Percentiles rank a stretch among this genome's conserved stretches.
phyloP scores from a whole-genome alignment of 2,329 filamentous ascomycete genomes.

The Exophiala viscosa region DNA sequence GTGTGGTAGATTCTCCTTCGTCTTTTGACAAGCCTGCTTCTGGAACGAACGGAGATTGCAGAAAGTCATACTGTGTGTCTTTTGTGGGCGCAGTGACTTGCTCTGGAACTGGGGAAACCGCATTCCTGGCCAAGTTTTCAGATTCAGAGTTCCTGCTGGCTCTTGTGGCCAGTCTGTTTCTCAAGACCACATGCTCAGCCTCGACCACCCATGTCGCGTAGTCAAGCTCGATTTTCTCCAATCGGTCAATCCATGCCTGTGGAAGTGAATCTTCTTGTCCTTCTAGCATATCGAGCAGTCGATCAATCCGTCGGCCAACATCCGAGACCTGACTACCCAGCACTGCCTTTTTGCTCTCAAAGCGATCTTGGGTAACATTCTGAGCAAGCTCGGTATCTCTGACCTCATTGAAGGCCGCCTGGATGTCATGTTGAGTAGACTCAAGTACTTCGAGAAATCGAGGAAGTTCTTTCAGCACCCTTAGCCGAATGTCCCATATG shows the following conservation, averaged over 20 bases:
- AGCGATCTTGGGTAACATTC: conserved; percentile 34
- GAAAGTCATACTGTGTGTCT: conserved; percentile 6
- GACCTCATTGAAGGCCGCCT: conserved; percentile 34
- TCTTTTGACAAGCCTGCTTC: not conserved
- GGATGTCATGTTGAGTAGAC: conserved; percentile 34
- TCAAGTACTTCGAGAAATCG: conserved; percentile 62
- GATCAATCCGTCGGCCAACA: conserved; percentile 71
- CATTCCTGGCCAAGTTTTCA: conserved; percentile 19
- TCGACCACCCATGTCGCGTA: conserved; percentile 78
- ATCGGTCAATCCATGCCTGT: conserved; percentile 78
- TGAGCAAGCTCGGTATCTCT: conserved; percentile 19
- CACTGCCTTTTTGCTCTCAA: conserved; percentile 47
- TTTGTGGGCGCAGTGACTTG: conserved; percentile 14
- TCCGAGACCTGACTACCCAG: conserved; percentile 66
- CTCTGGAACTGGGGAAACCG: conserved; percentile 8
- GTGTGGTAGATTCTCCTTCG: not conserved
- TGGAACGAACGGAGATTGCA: conserved; percentile 7
- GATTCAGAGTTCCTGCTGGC: conserved; percentile 8
- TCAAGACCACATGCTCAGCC: conserved; percentile 69
- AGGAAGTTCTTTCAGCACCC: conserved; percentile 71
- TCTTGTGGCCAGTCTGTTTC: conserved; percentile 52
- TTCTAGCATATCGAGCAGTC: conserved; percentile 82
- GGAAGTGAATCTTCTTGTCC: conserved; percentile 80
- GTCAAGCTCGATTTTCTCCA: conserved; percentile 73
- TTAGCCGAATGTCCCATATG: conserved; percentile 72